Evolutionary conservation across 192 early-diverging fungal species (phyloP), one percentile per base, ranked within the genome.

Genomic region (Backusella westeae): DNA sequence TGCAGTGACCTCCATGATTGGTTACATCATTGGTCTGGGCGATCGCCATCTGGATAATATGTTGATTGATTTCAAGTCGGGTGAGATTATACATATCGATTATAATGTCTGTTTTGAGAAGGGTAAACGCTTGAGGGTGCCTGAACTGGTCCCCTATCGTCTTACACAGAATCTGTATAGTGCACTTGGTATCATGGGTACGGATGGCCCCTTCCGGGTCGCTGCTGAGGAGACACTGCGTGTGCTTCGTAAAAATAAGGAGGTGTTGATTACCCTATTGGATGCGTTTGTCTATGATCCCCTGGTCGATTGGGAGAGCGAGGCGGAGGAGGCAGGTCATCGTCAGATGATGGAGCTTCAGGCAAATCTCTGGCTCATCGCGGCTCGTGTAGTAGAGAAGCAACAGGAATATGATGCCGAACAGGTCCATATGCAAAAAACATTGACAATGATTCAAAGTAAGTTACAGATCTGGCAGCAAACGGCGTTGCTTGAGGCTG

Each of bases 41-140:
- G 97, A 99, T 82, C 88, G 97, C 0, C 97, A 99, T 78, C 78
- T 94, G 69, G 94, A 96, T 76, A 99, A 99, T 80, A 96, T 97
- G 29, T 75, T 99, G 71, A 84, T 99, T 6, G 95, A 99, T 75
- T 84, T 85, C 63, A 78, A 78, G 4, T 90, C 93, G 1, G 97
- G 93, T 3, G 96, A 97, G 68, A 73, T 97, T 14, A 90, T 99
- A 41, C 97, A 99, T 80, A 99, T 99, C 49, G 97, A 99, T 80
- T 89, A 97, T 52, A 97, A 96, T 17, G 97, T 99, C 53, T 95
- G 96, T 15, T 99, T 99, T 85, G 97, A 99, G 73, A 90, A 95
- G 79, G 97, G 97, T 19, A 94, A 92, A 80, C 80, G 93, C 32
- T 82, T 99, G 14, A 86, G 94, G 2, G 89, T 93, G 19, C 96